Evolutionary conservation across 495 filamentous ascomycete genomes (phyloP), one percentile per base, ranked within the genome.

Genomic region (Sphaerosporella brunnea): DNA sequence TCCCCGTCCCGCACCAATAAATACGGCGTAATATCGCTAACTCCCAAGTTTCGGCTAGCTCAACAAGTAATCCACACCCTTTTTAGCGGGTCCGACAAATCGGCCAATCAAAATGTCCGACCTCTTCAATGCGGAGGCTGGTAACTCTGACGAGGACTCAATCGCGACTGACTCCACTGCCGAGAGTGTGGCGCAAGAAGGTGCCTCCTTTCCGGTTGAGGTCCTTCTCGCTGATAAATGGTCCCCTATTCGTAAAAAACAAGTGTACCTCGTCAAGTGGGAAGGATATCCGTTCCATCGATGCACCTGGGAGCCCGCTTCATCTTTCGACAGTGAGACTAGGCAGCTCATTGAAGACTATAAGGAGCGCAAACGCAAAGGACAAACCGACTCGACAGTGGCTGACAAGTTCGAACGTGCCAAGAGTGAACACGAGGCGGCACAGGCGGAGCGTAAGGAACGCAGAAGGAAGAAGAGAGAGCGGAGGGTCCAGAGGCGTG

Each of bases 191-290:
- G 49, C 51, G 5, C 39, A 42, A 24, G 56, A 46, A 7, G 49
- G 53, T n/a, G 48, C 56, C 19, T 57, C 60, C 35, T 59, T 60
- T 25, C 53, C 60, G 21, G 46, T 60, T 39, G 53, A 58, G 9
- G 58, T 60, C 38, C 50, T 62, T 16, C 46, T 46, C 8, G 43
- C 43, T 13, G 43, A 46, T 15, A 46, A 46, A 35, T 34, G 18
- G 18, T 34, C 15, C 15, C 13, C 11, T 8, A 19, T 19, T 19
- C 15, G 11, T 13, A 11, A 46, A 34, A n/a, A 34, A 13, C 10
- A 2, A 13, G 43, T 46, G 2, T 85, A 78, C 54, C 66, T 85
- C 2, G 70, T 84, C 25, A 68, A 72, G 50, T 87, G 82, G 82
- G 66, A 66, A 20, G 69, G 65, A n/a, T 86, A 80, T 49, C 62